phyloP scores from a whole-genome alignment of 2,329 filamentous ascomycete species.

The Ustilaginoidea virens region DNA sequence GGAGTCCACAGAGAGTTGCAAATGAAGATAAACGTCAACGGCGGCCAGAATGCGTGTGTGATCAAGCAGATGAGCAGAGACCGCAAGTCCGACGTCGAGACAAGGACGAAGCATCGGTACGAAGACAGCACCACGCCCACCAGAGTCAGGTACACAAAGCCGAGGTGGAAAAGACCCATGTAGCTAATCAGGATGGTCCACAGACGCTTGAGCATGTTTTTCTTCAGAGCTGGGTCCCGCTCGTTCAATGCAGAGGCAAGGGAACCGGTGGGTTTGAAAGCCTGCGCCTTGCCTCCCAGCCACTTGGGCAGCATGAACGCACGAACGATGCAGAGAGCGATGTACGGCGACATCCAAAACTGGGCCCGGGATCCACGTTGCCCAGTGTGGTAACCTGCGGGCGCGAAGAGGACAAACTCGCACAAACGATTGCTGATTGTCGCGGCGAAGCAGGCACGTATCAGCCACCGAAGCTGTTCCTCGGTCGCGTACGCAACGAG shows the following conservation, averaged over 20 bases:
- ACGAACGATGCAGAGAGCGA: constrained; percentile 39
- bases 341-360: constrained; percentile 49
- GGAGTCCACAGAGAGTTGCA: constrained; percentile 42
- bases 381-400: constrained; percentile 42
- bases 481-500: constrained; percentile 39
- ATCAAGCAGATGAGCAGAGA: constrained; percentile 35
- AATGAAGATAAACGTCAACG: constrained; percentile 39
- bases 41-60: constrained; percentile 48
- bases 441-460: constrained; percentile 37
- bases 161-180: constrained; percentile 37
- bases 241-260: constrained; percentile 40
- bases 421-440: constrained; percentile 36
- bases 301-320: constrained; percentile 42
- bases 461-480: constrained; percentile 41
- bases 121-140: constrained; percentile 32
- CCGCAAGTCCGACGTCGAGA: constrained; percentile 18
- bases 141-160: constrained; percentile 37
- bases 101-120: constrained; percentile 34
- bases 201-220: constrained; percentile 36
- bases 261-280: constrained; percentile 46
- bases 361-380: constrained; percentile 40
- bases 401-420: constrained; percentile 42
- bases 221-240: constrained; percentile 33
- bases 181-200: constrained; percentile 39
- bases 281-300: constrained; percentile 42